A percentile compares a stretch with the other conserved stretches of the same genome.
These are phyloP conservation scores for Candida xyloterini DNA, from an alignment of 805 yeast species.

Conservation along the genomic window DNA sequence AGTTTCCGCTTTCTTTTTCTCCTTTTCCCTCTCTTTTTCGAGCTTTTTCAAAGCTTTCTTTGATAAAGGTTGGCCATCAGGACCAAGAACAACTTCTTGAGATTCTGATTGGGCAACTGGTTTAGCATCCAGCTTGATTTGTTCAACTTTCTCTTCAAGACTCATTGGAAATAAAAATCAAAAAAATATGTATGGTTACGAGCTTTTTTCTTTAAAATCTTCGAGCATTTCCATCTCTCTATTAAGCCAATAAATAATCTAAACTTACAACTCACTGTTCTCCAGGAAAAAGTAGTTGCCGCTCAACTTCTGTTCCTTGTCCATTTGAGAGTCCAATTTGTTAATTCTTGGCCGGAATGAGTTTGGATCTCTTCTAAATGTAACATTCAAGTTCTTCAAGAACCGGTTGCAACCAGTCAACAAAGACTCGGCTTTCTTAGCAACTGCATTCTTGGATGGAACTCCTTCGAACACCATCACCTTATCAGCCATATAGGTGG, in stretches of 20 bases:
- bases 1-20: slow-evolving; percentile 85
- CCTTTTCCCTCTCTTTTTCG: slow-evolving; percentile 90
- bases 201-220: neutral
- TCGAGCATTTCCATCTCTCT: neutral
- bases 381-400: slow-evolving; percentile 94
- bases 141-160: slow-evolving; percentile 28
- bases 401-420: slow-evolving; percentile 96
- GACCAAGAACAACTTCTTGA: slow-evolving; percentile 31
- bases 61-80: slow-evolving; percentile 81
- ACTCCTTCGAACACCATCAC: slow-evolving; percentile 97
- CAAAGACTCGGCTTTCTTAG: slow-evolving; percentile 87
- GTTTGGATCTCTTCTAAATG: slow-evolving; percentile 98
- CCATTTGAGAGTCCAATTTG: slow-evolving; percentile 97
- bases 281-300: slow-evolving; percentile 98
- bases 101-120: slow-evolving; percentile 15
- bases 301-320: slow-evolving; percentile 87
- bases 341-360: slow-evolving; percentile 98
- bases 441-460: slow-evolving; percentile 83
- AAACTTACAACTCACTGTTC: slow-evolving; percentile 39
- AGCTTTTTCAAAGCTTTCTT: slow-evolving; percentile 95
- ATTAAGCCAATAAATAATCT: slow-evolving; percentile 9
- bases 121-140: slow-evolving; percentile 19
- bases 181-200: slow-evolving; percentile 1
- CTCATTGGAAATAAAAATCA: slow-evolving; percentile 5
- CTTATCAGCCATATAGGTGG: slow-evolving; percentile 97